Base-by-base conservation (phyloP, 2,329 filamentous ascomycete genomes). In the Talaromyces sp. region DNA sequence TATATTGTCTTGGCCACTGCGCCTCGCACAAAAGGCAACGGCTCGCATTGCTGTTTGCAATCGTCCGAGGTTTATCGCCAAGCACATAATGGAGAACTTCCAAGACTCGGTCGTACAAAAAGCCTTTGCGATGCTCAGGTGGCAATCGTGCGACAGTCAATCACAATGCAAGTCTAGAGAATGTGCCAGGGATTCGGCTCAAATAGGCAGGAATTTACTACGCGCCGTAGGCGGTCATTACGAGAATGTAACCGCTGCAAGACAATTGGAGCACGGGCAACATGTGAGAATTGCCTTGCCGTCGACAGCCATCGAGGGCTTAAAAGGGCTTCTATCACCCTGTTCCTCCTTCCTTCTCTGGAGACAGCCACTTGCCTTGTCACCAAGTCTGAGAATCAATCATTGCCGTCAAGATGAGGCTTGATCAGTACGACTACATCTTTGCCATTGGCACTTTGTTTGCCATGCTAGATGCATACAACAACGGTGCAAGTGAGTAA, bases 381-480 rank as follows among this genome's bases (percentile, higher is more conserved):
- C 45, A 48, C 28, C 45, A n/a, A 48, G 43, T 48, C 28, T n/a
- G n/a, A 48, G 25, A 33, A 48, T 36, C 37, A 31, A 10, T n/a
- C 17, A 11, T 39, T 45, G 28, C 57, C 36, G 46, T 65, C 75
- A 82, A 75, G 63, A 85, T 84, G 35, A 46, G 74, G 67, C 80
- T 87, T 65, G 70, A 81, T 67, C 71, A 85, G 65, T 89, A 88
- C 72, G 84, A 81, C 66, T 89, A 90, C 72, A 73, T 90, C 68
- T 89, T 90, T 70, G 87, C 78, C 77, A 86, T 90, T 65, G 87
- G 87, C 83, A 89, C 86, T 25, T 76, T 86, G 66, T 89, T 90
- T 80, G 87, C 87, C 76, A 74, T 89, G 72, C 83, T 90, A 51
- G 87, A 90, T 75, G 87, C 87, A 61, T 89, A 80, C 81, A 90